phyloP scores from a whole-genome alignment of 2,329 filamentous ascomycete genomes.

The Fusarium fracticaudum region DNA sequence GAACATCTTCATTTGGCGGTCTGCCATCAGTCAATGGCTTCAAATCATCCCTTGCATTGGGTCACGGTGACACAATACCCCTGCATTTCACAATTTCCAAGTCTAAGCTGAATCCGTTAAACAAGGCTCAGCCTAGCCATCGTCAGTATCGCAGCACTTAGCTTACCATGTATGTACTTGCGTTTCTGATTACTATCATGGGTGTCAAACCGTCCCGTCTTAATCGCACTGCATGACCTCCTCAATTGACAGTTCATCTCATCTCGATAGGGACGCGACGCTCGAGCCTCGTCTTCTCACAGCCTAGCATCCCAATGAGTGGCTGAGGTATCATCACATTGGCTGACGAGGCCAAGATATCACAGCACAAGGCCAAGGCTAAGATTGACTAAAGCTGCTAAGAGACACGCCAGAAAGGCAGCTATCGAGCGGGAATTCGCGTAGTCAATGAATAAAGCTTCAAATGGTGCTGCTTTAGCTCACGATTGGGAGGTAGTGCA shows the following conservation, averaged over 20 bases:
- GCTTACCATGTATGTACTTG: neutral
- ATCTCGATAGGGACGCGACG: slow-evolving; percentile 26
- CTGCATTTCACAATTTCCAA: slow-evolving; percentile 28
- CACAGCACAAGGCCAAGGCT: slow-evolving; percentile 2
- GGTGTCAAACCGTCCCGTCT: neutral
- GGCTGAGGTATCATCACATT: slow-evolving; percentile 3
- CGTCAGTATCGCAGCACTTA: neutral
- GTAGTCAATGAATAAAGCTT: slow-evolving; percentile 19
- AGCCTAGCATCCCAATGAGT: slow-evolving; percentile 5
- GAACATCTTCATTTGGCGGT: neutral
- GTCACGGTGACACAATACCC: slow-evolving; percentile 34
- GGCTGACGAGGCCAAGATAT: slow-evolving; percentile 1
- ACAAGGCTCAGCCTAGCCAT: slow-evolving; percentile 18
- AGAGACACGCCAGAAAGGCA: slow-evolving; percentile 8
- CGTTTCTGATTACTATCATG: slow-evolving; percentile 1
- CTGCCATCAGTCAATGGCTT: slow-evolving; percentile 4
- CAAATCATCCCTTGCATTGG: slow-evolving; percentile 22
- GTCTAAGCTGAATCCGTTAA: slow-evolving; percentile 7
- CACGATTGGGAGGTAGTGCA: slow-evolving; percentile 18
- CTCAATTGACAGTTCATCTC: neutral
- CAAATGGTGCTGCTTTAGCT: slow-evolving; percentile 11
- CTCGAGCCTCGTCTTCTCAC: slow-evolving; percentile 3
- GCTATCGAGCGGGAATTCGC: slow-evolving; percentile 31
- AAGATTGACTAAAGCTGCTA: slow-evolving; percentile 4
- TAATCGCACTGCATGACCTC: slow-evolving; percentile 1